Evolutionary conservation across 805 yeast genomes (phyloP).

Genomic region (Yarrowia sp.): DNA sequence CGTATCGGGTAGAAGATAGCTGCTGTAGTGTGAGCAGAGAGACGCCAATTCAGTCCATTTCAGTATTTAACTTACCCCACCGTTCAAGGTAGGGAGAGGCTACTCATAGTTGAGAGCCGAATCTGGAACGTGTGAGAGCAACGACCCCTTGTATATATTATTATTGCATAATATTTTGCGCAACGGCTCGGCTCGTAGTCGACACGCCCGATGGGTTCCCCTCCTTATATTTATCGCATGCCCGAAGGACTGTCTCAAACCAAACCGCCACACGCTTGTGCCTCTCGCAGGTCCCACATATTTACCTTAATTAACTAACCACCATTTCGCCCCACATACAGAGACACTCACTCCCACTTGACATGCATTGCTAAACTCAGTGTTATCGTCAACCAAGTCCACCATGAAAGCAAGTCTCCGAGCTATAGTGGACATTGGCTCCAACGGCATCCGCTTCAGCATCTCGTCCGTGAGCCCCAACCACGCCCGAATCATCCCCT

Average conservation of each 20-base stretch:
- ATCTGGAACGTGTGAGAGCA: no score
- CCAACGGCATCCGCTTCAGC: conserved; percentile 71
- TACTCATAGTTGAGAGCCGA: no score
- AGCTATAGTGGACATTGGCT: conserved; percentile 74
- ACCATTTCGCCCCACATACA: neutral
- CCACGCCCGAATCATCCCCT: conserved; percentile 74
- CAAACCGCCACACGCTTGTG: neutral
- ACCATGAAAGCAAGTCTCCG: conserved; percentile 28
- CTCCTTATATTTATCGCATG: neutral
- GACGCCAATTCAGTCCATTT: no score
- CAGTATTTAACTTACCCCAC: conserved; percentile 13
- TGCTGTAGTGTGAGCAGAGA: no score
- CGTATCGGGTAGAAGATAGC: no score
- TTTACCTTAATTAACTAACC: conserved; percentile 1
- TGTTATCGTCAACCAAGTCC: neutral
- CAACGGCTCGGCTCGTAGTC: neutral
- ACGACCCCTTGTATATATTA: no score
- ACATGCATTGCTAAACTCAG: conserved; percentile 26
- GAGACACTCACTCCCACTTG: neutral
- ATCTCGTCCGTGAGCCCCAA: conserved; percentile 66
- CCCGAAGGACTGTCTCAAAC: neutral
- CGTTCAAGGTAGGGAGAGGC: neutral
- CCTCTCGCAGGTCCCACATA: neutral
- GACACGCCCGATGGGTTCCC: neutral
- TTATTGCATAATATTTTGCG: neutral